A percentile compares a stretch with the other conserved stretches of the same genome.
Evolutionary conservation across 2,329 filamentous ascomycete genomes (phyloP).

Genomic region (Orbilia ellipsospora): DNA sequence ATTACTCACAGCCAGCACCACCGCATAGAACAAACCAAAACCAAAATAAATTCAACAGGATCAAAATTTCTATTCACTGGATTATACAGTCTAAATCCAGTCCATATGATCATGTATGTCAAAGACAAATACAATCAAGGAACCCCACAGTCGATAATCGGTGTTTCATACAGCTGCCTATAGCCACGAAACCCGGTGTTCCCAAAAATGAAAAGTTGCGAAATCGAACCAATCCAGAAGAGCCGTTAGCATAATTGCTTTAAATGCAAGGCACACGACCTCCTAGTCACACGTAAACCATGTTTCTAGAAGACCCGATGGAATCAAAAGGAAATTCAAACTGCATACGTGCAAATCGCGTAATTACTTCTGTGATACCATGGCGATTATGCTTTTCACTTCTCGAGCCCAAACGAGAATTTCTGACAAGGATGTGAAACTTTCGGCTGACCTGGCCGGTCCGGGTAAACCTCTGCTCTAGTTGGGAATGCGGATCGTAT

Average conservation of each 20-base stretch:
- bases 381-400: too few species aligned
- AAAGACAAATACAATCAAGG: background rate
- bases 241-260: too few species aligned
- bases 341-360: background rate
- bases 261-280: background rate
- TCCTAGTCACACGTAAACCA: background rate
- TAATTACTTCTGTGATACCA: background rate
- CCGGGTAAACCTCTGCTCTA: background rate
- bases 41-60: background rate
- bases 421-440: background rate
- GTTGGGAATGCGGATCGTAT: background rate
- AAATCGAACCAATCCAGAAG: too few species aligned
- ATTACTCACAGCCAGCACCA: constrained; percentile 31
- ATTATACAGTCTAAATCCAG: background rate
- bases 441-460: background rate
- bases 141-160: constrained; percentile 2
- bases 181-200: background rate
- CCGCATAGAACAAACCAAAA: too few species aligned
- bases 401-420: too few species aligned
- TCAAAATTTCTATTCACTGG: background rate
- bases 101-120: background rate
- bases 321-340: background rate
- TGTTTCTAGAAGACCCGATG: background rate
- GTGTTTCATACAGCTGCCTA: background rate
- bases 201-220: too few species aligned